Evolutionary conservation across 164 flowering plant species (phyloP), one percentile per base, ranked within the genome.

Genomic region (Cinnamomum micranthum): DNA sequence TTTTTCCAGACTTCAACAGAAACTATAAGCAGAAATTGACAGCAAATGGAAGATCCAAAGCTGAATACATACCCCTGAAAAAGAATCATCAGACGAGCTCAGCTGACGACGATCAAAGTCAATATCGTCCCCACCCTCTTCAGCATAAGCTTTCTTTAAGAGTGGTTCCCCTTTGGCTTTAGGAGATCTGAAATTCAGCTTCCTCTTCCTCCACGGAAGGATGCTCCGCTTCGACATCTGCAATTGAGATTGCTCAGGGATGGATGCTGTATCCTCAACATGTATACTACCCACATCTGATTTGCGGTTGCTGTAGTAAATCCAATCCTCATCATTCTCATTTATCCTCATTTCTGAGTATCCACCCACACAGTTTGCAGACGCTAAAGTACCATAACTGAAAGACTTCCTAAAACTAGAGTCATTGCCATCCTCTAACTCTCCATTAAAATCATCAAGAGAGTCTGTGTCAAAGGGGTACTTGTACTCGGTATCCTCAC

Each of bases 61-160:
- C 1, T 6, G 9, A 31, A 58, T 74, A 69, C 91, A 83, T 84
- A 93, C 99, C 89, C 88, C 86, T 64, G 76, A 76, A 55, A 15
- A 17, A 71, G 94, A 84, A 77, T 94, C 98, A 81, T 91, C 97
- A 20, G 98, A 82, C 6, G 82, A 92, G 81, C 94, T 96, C 20
- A 96, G 90, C 80, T 96, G 98, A 28, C 97, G 87, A 12, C 99
- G 91, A 73, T 94, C 98, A 83, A 79, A 89, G 86, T 96, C 99
- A 76, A 96, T 96, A 78, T 96, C 98, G 80, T 96, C 99, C 15
- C 99, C 99, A 77, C 99, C 99, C 77, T 94, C 98, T 87, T 96
- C 99, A 28, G 83, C 98, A 86, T 94, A 85, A 6, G 86, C 92
- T 83, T 92, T 94, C 84, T 96, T 96, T 28, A 94, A 75, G 74